A percentile compares a stretch with the other conserved stretches of the same genome.
Evolutionary conservation across 345 rosid genomes (phyloP).

Genomic region (Punica granatum): DNA sequence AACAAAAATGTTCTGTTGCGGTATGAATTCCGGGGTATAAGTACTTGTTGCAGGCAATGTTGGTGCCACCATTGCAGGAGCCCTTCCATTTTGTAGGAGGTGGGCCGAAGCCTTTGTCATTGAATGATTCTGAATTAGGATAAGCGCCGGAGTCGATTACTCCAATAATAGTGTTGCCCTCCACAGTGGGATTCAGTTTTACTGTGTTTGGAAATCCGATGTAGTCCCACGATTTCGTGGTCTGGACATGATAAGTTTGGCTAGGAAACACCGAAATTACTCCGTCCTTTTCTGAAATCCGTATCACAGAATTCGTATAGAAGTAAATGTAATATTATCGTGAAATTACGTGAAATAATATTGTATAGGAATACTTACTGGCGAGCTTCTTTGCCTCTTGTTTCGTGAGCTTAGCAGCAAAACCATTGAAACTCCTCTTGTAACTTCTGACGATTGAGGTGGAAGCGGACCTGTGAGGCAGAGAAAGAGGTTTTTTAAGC

Average conservation of each 20-base stretch:
- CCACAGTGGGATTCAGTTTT: not conserved
- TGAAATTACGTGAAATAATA: not conserved
- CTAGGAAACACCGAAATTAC: slow-evolving; percentile 46
- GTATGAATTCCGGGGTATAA: not conserved
- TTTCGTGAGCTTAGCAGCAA: slow-evolving; percentile 38
- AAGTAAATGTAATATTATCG: not conserved
- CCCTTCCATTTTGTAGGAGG: slow-evolving; percentile 15
- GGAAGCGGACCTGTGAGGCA: slow-evolving; percentile 22
- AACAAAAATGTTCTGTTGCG: not conserved
- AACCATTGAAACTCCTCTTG: slow-evolving; percentile 55
- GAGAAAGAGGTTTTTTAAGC: not conserved
- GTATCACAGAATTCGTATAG: not conserved
- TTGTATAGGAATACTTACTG: slow-evolving; percentile 19
- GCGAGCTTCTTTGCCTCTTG: slow-evolving; percentile 34
- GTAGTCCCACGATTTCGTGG: slow-evolving; percentile 57
- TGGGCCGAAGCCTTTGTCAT: slow-evolving; percentile 13
- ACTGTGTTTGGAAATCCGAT: slow-evolving; percentile 26
- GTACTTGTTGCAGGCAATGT: slow-evolving; percentile 28
- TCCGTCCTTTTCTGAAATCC: slow-evolving; percentile 12
- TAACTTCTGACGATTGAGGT: slow-evolving; percentile 38
- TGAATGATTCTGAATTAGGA: slow-evolving; percentile 13
- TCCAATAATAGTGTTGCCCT: slow-evolving; percentile 20
- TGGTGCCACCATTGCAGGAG: slow-evolving; percentile 6
- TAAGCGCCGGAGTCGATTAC: slow-evolving; percentile 17
- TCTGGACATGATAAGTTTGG: slow-evolving; percentile 22